These are phyloP conservation scores for Globisporangium okanoganense DNA, from an alignment of 352 stramenopile genomes.

Conservation along the genomic window DNA sequence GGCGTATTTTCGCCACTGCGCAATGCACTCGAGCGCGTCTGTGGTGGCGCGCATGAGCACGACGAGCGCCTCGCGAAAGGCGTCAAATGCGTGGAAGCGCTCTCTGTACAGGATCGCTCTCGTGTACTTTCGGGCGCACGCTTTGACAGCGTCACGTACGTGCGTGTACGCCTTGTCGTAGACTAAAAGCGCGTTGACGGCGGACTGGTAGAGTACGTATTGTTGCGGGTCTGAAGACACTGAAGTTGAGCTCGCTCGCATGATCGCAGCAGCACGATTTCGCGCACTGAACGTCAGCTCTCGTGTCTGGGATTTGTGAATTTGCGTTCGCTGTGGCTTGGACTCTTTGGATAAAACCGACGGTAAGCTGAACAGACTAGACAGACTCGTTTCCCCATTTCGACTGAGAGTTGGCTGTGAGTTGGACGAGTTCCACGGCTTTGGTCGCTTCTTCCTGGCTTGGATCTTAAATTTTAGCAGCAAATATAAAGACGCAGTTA, in stretches of 20 bases:
- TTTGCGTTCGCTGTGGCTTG: background rate
- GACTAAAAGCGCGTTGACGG: slow-evolving; percentile 18
- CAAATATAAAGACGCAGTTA: background rate
- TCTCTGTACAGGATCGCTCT: slow-evolving; percentile 45
- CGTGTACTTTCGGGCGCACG: slow-evolving; percentile 30
- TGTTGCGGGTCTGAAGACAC: slow-evolving; percentile 3
- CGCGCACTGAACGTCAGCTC: slow-evolving; percentile 13
- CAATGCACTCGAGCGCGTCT: slow-evolving; percentile 34
- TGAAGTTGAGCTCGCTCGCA: slow-evolving; percentile 13
- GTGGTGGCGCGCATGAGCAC: slow-evolving; percentile 27
- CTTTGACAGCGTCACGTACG: slow-evolving; percentile 12
- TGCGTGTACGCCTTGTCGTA: slow-evolving; percentile 37
- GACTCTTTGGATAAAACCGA: background rate
- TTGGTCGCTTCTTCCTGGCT: slow-evolving; percentile 14
- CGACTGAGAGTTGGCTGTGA: background rate
- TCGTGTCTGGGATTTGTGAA: background rate
- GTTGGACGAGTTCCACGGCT: slow-evolving; percentile 22
- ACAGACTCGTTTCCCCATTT: background rate
- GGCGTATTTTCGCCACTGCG: slow-evolving; percentile 25
- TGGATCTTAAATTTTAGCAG: slow-evolving; percentile 17
- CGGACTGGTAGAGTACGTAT: slow-evolving; percentile 35
- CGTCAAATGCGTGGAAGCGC: slow-evolving; percentile 62
- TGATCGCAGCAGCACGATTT: slow-evolving; percentile 17
- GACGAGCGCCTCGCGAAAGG: slow-evolving; percentile 29
- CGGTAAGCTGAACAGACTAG: background rate